Percentiles rank a stretch among this genome's conserved stretches.
These are phyloP conservation scores for Leishmania aethiopica DNA, from an alignment of 208 protist species.

Conservation along the genomic window DNA sequence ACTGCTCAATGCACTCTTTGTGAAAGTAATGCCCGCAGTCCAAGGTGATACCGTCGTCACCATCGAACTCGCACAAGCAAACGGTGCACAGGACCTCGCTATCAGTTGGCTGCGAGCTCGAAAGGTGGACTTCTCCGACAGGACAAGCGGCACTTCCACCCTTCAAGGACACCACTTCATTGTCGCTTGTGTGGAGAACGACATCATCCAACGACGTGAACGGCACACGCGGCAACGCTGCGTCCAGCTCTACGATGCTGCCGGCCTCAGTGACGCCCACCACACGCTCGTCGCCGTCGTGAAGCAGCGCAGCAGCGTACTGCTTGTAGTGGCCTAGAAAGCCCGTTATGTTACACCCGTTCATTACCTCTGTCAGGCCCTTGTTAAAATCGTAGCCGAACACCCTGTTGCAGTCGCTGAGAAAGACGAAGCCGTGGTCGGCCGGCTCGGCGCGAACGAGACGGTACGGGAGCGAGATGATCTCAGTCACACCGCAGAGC, in stretches of 20 bases:
- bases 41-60: slow-evolving; percentile 66
- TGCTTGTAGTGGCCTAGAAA: slow-evolving; percentile 56
- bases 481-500: slow-evolving; percentile 50
- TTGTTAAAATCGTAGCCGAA: slow-evolving; percentile 75
- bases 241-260: slow-evolving; percentile 14
- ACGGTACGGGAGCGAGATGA: slow-evolving; percentile 33
- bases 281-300: slow-evolving; percentile 1
- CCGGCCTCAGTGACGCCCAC: slow-evolving; percentile 39
- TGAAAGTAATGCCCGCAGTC: slow-evolving; percentile 90
- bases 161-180: slow-evolving; percentile 20
- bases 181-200: slow-evolving; percentile 15
- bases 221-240: slow-evolving; percentile 4
- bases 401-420: slow-evolving; percentile 31
- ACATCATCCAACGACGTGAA: slow-evolving; percentile 24
- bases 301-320: slow-evolving; percentile 27
- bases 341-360: slow-evolving; percentile 5
- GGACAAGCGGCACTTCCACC: slow-evolving; percentile 6
- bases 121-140: slow-evolving; percentile 10
- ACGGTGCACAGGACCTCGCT: slow-evolving; percentile 63
- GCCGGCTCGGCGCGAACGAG: slow-evolving; percentile 47
- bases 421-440: slow-evolving; percentile 78
- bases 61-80: slow-evolving; percentile 85
- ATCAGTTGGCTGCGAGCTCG: slow-evolving; percentile 19
- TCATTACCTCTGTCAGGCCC: slow-evolving; percentile 39
- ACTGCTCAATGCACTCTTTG: slow-evolving; percentile 75